Percentiles rank a stretch among this genome's conserved stretches.
phyloP scores from a whole-genome alignment of 441 rosid genomes.

The Adansonia rubrostipa region DNA sequence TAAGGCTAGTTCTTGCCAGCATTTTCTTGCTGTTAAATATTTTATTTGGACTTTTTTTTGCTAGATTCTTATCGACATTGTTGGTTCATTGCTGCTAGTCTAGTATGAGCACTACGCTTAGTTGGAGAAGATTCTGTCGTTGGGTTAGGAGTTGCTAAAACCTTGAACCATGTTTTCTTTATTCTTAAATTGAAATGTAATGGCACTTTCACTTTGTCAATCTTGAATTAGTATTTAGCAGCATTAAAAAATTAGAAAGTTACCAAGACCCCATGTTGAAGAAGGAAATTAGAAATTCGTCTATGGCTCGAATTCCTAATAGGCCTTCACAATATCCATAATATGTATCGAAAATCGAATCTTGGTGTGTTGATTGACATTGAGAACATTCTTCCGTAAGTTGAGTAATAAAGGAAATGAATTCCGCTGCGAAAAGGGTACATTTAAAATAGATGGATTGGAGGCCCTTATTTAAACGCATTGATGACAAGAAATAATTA shows the following conservation, averaged over 20 bases:
- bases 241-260: no score
- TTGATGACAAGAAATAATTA: not conserved
- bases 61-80: not conserved
- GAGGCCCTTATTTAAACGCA: not conserved
- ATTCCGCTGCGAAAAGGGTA: not conserved
- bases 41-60: not conserved
- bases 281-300: no score
- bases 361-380: not conserved
- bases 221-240: not conserved
- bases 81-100: not conserved
- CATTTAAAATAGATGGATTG: no score
- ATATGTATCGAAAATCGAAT: not conserved
- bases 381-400: not conserved
- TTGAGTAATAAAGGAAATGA: not conserved
- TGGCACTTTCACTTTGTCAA: constrained; percentile 4
- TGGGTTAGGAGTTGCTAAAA: not conserved
- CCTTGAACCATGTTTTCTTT: not conserved
- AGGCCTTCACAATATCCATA: not conserved
- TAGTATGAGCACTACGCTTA: not conserved
- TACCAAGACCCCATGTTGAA: no score
- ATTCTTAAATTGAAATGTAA: not conserved
- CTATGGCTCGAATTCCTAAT: no score
- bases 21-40: not conserved
- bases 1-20: not conserved
- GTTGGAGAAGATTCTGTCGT: not conserved